Evolutionary conservation across 1,284 basidiomycete genomes (phyloP), one percentile per base, ranked within the genome.

Genomic region (Rhizopogon hawkerae): DNA sequence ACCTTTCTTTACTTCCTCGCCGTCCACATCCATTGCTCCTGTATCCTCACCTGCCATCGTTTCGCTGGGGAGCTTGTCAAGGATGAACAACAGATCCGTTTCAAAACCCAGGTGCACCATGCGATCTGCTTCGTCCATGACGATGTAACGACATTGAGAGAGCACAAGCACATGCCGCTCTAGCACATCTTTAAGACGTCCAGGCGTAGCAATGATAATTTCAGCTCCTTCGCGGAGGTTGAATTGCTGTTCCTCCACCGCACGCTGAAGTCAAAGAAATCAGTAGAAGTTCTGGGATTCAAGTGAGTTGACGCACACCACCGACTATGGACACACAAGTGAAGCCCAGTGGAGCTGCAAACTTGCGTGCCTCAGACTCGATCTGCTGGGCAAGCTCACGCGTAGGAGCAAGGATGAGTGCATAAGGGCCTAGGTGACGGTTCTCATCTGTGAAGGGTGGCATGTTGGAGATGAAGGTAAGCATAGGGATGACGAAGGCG

Each of bases 101-200:
- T 98, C 96, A 67, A 98, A 98, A 8, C 96, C 96, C 29, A 98
- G 82, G 62, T 96, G 86, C 50, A 98, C 92, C 95, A 98, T 98
- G 49, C 94, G 82, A 68, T 99, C 95, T 14, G 96, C 96, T 73
- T 99, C 95, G 68, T 98, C 96, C 92, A 98, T 95, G 55, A 98
- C 94, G 47, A 98, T 85, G 64, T 98, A 98, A 1, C 90, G 90
- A 68, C 95, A 98, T 69, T 98, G 95, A 3, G 87, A 87, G 45
- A 99, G 79, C 34, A 98, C 94, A 33, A 98, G 76, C 43, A 98
- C 91, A 64, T 91, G 92, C 42, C 93, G 82, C 69, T 98, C 95
- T 53, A 98, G 85, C 56, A 97, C 91, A 67, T 98, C 96, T 69
- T 96, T 95, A 39, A 99, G 76, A 69, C 95, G 89, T 70, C 95